Conservation (phyloP, 2,329 filamentous ascomycete species). For the Tolypocladium cylindrosporum region DNA sequence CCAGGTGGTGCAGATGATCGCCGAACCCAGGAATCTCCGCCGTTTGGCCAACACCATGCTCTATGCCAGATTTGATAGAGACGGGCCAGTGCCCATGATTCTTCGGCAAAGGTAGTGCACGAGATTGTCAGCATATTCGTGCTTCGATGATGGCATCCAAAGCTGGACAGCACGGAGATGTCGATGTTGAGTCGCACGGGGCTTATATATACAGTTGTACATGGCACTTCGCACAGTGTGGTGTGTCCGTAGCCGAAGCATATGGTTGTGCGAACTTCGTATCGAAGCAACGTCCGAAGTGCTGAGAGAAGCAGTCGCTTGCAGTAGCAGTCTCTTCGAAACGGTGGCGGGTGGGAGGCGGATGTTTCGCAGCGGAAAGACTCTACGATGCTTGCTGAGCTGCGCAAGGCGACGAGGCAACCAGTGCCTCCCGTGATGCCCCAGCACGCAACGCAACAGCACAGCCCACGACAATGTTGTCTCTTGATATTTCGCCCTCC, state of each 20-base stretch:
- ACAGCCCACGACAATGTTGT: neutral
- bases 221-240: neutral
- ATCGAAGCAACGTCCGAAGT: neutral
- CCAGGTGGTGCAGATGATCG: too few species aligned
- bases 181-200: too few species aligned
- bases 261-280: neutral
- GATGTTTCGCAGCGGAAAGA: neutral
- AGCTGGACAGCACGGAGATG: too few species aligned
- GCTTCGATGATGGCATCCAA: too few species aligned
- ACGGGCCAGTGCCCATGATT: too few species aligned
- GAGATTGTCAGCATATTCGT: too few species aligned
- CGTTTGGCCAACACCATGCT: too few species aligned
- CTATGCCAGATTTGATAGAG: too few species aligned
- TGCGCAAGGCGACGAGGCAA: neutral
- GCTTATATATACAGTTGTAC: neutral
- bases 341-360: neutral
- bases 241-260: neutral
- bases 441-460: neutral
- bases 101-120: too few species aligned
- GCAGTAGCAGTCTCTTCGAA: neutral
- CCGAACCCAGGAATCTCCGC: too few species aligned
- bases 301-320: neutral
- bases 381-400: neutral
- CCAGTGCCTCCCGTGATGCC: neutral
- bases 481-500: too few species aligned